Evolutionary conservation across 2,329 filamentous ascomycete genomes (phyloP).

Genomic region (Pestalotiopsis fici): DNA sequence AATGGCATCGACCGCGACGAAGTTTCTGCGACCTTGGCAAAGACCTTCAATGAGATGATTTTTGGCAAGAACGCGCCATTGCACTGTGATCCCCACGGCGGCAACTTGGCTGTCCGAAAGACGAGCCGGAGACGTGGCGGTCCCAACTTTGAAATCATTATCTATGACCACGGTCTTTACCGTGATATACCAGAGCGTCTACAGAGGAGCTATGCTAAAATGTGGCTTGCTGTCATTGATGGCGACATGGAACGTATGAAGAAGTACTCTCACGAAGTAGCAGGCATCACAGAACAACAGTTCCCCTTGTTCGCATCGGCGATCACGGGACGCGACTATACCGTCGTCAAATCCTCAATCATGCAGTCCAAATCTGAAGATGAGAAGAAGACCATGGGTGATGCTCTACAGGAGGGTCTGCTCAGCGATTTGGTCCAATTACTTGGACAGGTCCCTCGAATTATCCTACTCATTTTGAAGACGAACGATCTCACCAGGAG

Average conservation of each 20-base stretch:
- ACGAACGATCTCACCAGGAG: slow-evolving; percentile 95
- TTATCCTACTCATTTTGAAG: slow-evolving; percentile 94
- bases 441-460: slow-evolving; percentile 83
- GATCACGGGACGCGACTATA: slow-evolving; percentile 92
- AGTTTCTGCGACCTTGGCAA: slow-evolving; percentile 85
- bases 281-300: slow-evolving; percentile 83
- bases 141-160: slow-evolving; percentile 88
- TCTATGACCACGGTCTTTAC: slow-evolving; percentile 97
- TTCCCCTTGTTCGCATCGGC: slow-evolving; percentile 95
- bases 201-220: slow-evolving; percentile 87
- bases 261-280: slow-evolving; percentile 84
- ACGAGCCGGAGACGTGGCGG: slow-evolving; percentile 60
- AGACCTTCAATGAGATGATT: slow-evolving; percentile 99
- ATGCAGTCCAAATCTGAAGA: slow-evolving; percentile 62
- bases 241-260: slow-evolving; percentile 85
- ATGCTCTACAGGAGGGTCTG: slow-evolving; percentile 83
- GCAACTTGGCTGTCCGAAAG: slow-evolving; percentile 89
- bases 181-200: slow-evolving; percentile 81
- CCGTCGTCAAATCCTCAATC: slow-evolving; percentile 66
- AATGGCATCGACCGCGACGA: slow-evolving; percentile 92
- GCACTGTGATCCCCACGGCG: slow-evolving; percentile 96
- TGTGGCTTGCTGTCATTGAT: slow-evolving; percentile 96
- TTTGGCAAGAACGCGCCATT: slow-evolving; percentile 86
- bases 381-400: slow-evolving; percentile 86
- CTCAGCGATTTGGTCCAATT: slow-evolving; percentile 86